These are phyloP conservation scores for Sicyos edulis DNA, from an alignment of 306 rosid genomes.

Conservation along the genomic window DNA sequence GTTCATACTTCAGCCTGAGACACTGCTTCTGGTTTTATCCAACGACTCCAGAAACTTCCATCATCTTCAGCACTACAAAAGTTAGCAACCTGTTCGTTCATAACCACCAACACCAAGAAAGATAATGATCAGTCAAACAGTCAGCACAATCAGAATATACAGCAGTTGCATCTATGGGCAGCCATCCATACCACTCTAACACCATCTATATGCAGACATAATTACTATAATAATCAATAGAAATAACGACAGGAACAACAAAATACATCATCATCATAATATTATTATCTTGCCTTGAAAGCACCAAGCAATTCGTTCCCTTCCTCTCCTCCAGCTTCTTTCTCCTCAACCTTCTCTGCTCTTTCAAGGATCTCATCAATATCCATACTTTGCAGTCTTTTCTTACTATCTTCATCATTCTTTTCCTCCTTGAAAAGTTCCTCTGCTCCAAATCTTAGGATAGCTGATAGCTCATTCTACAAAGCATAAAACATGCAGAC, in stretches of 20 bases:
- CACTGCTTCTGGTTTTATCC: constrained; percentile 87
- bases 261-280: constrained; percentile 16
- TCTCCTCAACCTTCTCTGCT: constrained; percentile 98
- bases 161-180: neutral
- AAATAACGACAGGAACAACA: constrained; percentile 7
- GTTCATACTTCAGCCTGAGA: constrained; percentile 79
- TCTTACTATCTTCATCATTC: constrained; percentile 96
- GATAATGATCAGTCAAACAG: neutral
- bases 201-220: neutral
- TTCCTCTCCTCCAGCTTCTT: constrained; percentile 62
- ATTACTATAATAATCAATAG: neutral
- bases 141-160: constrained; percentile 4
- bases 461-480: constrained; percentile 95
- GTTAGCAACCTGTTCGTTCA: constrained; percentile 71
- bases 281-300: constrained; percentile 66
- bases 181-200: neutral
- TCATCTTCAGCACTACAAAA: constrained; percentile 85
- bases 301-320: constrained; percentile 82
- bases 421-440: constrained; percentile 97
- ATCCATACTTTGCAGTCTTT: constrained; percentile 79
- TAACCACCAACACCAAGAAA: neutral
- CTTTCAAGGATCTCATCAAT: constrained; percentile 99
- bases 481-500: constrained; percentile 16
- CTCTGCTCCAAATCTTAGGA: constrained; percentile 96
- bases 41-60: constrained; percentile 98